A percentile compares a stretch with the other conserved stretches of the same genome.
Conservation (phyloP, 345 rosid genomes). For the Hypericum perforatum region DNA sequence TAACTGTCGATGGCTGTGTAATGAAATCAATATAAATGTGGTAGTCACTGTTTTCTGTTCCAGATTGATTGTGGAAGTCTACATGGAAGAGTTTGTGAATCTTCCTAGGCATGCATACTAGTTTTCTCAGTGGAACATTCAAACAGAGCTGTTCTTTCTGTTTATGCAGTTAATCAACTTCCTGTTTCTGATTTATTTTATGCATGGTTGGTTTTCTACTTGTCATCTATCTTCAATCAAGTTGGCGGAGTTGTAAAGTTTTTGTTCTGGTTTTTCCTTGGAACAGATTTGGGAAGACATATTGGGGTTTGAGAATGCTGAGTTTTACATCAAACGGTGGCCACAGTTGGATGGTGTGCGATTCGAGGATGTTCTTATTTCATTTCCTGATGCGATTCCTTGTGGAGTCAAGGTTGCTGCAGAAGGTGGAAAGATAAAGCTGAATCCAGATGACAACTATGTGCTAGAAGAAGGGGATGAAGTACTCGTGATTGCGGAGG, state of each 20-base stretch:
- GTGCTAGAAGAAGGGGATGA: conserved; percentile 72
- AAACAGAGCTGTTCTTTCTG: too few relatives aligned
- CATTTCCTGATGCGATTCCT: conserved; percentile 84
- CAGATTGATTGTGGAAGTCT: too few relatives aligned
- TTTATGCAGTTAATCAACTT: too few relatives aligned
- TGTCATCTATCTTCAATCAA: not conserved
- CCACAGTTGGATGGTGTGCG: conserved; percentile 63
- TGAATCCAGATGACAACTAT: conserved; percentile 73
- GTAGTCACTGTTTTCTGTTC: too few relatives aligned
- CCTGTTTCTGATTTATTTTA: too few relatives aligned
- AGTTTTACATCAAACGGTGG: conserved; percentile 87
- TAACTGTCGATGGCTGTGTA: too few relatives aligned
- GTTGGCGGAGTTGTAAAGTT: not conserved
- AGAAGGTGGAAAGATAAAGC: conserved; percentile 57
- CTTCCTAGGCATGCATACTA: too few relatives aligned
- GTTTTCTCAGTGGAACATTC: too few relatives aligned
- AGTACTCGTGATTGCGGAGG: conserved; percentile 91
- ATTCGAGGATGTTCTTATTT: conserved; percentile 63
- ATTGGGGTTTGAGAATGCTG: conserved; percentile 85
- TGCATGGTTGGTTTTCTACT: too few relatives aligned
- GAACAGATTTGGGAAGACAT: conserved; percentile 91
- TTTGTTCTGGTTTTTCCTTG: conserved; percentile 4
- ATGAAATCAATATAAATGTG: too few relatives aligned
- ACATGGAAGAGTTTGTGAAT: too few relatives aligned
- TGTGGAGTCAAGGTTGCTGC: conserved; percentile 84